Base-by-base conservation (phyloP, 169 alveolate genomes). In the Condylostoma magnum region DNA sequence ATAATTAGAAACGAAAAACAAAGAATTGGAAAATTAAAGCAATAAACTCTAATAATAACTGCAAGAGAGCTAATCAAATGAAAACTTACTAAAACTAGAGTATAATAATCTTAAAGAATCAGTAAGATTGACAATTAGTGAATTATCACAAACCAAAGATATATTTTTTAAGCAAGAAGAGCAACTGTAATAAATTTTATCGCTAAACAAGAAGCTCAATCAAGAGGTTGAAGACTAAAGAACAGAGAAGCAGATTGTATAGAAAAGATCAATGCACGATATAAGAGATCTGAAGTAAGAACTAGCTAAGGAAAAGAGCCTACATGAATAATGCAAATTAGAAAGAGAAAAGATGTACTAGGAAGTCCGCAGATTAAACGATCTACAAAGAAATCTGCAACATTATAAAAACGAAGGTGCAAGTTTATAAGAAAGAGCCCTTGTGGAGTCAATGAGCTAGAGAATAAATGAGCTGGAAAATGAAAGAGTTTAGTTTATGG, bases 231-330 rank as follows among this genome's bases (percentile, higher is more conserved):
- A 63, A 44, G 73, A 63, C 44, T 18, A 25, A n/a, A 63, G 46
- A 44, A 63, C 73, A 43, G 73, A 63, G 18, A 63, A 33, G 27
- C 54, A 63, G 30, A 63, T 63, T 12, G 2, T 63, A 36, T 57
- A 63, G 22, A 63, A 63, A 63, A 37, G 73, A 4, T 43, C 58
- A 3, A 63, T 63, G 73, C 56, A 63, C 31, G 73, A 63, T 28
- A 1, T 63, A 12, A 63, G 46, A 63, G 73, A 63, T 43, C 6
- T 63, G 15, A 63, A 63, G 46, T 27, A 2, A 12, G 60, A 63
- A 63, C 31, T 38, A 2, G 3, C 73, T 12, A 63, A 63, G 30
- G 73, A 63, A 43, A 63, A 63, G 46, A 63, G 46, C 6, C n/a
- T 44, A 28, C 73, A 63, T 28, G 73, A 63, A 46, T 37, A 18